Evolutionary conservation across 441 rosid genomes (phyloP), one percentile per base, ranked within the genome.

Genomic region (Pelargonium cotyledonis): DNA sequence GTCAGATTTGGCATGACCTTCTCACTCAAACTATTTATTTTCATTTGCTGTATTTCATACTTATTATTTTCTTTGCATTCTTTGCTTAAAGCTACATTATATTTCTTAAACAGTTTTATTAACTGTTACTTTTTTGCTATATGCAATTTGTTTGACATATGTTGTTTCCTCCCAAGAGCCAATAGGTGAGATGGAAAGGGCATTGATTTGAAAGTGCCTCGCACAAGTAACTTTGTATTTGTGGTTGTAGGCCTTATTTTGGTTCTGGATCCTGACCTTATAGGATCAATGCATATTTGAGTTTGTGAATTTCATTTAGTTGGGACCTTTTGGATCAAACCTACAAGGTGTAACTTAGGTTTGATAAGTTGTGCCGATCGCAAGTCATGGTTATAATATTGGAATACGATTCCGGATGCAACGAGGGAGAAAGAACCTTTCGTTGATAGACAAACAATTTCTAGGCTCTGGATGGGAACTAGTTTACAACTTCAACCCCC

Each of bases 1-100:
- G 70, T 55, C 90, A 89, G 81, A 87, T 95, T 73, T 95, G 97
- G 99, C 77, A 87, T 57, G 82, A 44, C 66, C 63, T 72, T 73
- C 71, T 72, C 53, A 15, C 72, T 80, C 73, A 68, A 21, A 61
- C 38, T 61, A 8, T 10, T 23, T 61, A 10, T 26, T 6, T 23
- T 3, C 12, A 61, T 29, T 11, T 57, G 63, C 63, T 57, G 12
- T 60, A 23, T 23, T 55, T 18, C 10, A 6, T 16, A 15, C 61
- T 21, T 16, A 55, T 55, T 21, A 55, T 15, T 55, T 55, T 18
- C 61, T 23, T 15, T 8, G 26, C 18, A 11, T 49, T 49, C 61
- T 55, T 55, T 55, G 61, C 23, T 55, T 7, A 16, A 16, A 55
- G 61, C 62, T 16, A 19, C 26, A 57, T 18, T 19, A 18, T 18